Evolutionary conservation across 2,329 filamentous ascomycete genomes (phyloP).

Genomic region (Colletotrichum orchidophilum): DNA sequence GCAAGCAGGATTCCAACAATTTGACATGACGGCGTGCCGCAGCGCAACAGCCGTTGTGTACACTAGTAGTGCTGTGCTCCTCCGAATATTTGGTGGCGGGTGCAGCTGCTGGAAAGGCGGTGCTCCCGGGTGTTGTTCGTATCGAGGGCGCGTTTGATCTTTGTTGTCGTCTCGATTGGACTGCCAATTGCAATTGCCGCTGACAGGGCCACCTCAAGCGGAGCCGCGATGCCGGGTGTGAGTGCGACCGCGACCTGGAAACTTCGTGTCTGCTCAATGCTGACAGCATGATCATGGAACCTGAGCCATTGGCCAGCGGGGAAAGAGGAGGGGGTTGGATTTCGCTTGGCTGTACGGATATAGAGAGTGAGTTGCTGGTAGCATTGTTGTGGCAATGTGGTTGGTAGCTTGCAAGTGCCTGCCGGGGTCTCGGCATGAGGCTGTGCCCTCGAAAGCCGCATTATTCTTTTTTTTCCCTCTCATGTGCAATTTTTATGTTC

Average conservation of each 20-base stretch:
- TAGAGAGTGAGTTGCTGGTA: neutral
- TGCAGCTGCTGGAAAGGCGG: neutral
- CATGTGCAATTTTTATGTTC: constrained; percentile 15
- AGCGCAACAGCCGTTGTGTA: neutral
- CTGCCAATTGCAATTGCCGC: constrained; percentile 1
- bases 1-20: neutral
- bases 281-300: neutral
- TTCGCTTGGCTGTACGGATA: constrained; percentile 3
- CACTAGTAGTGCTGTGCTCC: neutral
- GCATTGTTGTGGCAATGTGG: neutral
- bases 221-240: neutral
- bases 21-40: neutral
- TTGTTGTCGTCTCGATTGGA: neutral
- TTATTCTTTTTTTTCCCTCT: neutral
- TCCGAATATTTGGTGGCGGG: neutral
- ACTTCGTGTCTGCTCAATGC: neutral
- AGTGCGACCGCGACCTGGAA: neutral
- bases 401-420: neutral
- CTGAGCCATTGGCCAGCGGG: neutral
- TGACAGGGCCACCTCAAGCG: neutral
- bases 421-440: neutral
- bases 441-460: neutral
- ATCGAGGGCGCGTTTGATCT: neutral
- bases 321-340: neutral
- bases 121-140: neutral